Percentiles rank a stretch among this genome's conserved stretches.
These are phyloP conservation scores for Apiotrichum brassicae DNA, from an alignment of 1,284 basidiomycete genomes.

Conservation along the genomic window DNA sequence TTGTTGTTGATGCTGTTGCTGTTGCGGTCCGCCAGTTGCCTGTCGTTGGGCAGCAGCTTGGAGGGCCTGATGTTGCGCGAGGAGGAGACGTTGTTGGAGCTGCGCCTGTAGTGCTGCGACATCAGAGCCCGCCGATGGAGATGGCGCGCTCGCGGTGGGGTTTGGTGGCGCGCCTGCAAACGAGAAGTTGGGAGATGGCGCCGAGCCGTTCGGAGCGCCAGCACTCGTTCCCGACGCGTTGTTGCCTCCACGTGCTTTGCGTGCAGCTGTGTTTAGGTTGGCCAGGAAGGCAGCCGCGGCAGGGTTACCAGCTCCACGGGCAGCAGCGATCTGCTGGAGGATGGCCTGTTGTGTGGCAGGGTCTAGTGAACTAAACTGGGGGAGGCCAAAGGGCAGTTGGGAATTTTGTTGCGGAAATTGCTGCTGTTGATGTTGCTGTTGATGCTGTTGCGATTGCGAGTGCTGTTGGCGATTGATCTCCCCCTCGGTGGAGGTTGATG, in stretches of 20 bases:
- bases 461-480: background rate
- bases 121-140: slow-evolving; percentile 4
- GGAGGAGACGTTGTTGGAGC: slow-evolving; percentile 17
- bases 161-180: background rate
- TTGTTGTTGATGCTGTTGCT: slow-evolving; percentile 5
- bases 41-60: slow-evolving; percentile 8
- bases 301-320: slow-evolving; percentile 3
- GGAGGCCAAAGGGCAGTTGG: background rate
- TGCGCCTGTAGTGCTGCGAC: slow-evolving; percentile 14
- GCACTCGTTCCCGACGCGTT: background rate
- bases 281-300: slow-evolving; percentile 8
- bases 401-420: background rate
- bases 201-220: background rate
- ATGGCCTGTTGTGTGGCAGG: slow-evolving; percentile 8
- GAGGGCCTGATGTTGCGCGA: slow-evolving; percentile 19
- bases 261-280: slow-evolving; percentile 6
- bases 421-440: slow-evolving; percentile 5
- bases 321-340: slow-evolving; percentile 14
- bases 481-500: slow-evolving; percentile 3
- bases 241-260: background rate
- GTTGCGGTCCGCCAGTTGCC: slow-evolving; percentile 1
- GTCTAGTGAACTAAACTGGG: slow-evolving; percentile 6
- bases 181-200: background rate
- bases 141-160: background rate
- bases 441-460: background rate